Evolutionary conservation across 305 asterid genomes (phyloP), one percentile per base, ranked within the genome.

Genomic region (Withania somnifera): DNA sequence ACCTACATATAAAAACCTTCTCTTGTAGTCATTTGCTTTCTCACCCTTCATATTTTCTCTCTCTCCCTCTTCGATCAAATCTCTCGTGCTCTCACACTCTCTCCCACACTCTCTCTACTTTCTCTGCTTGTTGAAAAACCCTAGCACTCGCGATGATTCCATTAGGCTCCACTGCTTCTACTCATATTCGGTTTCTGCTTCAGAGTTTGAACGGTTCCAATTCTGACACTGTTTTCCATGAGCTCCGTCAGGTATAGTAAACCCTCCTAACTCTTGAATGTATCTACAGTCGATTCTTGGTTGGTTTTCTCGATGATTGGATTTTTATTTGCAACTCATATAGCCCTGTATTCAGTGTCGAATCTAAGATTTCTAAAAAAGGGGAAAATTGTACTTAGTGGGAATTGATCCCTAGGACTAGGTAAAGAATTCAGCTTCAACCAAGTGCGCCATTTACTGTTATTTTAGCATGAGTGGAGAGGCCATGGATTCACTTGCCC

Each of bases 181-280:
- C 87, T 71, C 98, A 96, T 85, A 91, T 96, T 86, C 91, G 95
- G 83, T 90, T 88, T 84, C 87, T 94, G 88, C 93, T 97, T 6
- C 91, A 88, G 81, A 86, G 91, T 86, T 81, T 94, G 92, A 88
- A 87, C 56, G 97, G 90, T 82, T 90, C 98, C 87, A 91, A 96
- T 88, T 88, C 94, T 58, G 97, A 92, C 82, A 82, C 92, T 40
- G 91, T 94, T 81, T 80, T 92, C 71, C 90, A 88, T 57, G 97
- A 94, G 75, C 97, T 96, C 53, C 82, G 89, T 87, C 87, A 92
- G 98, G 99, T 90, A 52, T 15, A 38, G 40, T 45, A 7, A 63
- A 20, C 34, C 34, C 34, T 30, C 34, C 34, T 30, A 30, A 30
- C 34, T 30, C 34, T 30, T 30, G 34, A 30, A 30, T 30, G 34